Conservation (phyloP, 345 rosid species). For the Aurinia saxatilis region DNA sequence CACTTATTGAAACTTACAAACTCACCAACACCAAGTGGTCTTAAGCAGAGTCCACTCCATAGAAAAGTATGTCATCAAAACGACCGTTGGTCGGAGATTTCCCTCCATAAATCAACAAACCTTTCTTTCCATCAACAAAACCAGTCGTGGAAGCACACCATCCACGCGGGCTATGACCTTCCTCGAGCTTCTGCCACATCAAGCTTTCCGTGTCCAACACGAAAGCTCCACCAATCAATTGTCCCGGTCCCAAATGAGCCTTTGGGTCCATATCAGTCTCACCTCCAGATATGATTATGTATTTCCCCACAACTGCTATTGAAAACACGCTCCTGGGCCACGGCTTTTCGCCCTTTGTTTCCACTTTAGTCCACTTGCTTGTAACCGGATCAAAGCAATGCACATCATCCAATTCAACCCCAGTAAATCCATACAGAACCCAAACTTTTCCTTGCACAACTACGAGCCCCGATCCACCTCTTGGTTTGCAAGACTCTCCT, state of each 20-base stretch:
- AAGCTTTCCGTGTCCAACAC: conserved; percentile 6
- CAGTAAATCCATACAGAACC: conserved; percentile 11
- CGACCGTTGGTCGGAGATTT: conserved; percentile 9
- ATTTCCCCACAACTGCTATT: neutral
- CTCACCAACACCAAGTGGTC: neutral
- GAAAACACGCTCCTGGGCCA: conserved; percentile 12
- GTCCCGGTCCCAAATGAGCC: conserved; percentile 18
- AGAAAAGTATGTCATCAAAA: conserved; percentile 4
- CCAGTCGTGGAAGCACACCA: conserved; percentile 1
- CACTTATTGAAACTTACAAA: neutral
- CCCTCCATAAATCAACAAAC: conserved; percentile 11
- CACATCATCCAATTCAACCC: conserved; percentile 11
- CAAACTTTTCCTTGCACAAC: conserved; percentile 9
- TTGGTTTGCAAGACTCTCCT: conserved; percentile 5
- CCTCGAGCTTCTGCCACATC: conserved; percentile 17
- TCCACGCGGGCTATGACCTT: conserved; percentile 17
- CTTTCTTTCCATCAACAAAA: neutral
- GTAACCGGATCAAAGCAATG: neutral
- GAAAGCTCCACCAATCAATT: neutral
- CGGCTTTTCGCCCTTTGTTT: conserved; percentile 12
- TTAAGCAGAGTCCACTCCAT: conserved; percentile 9
- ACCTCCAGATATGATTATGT: conserved; percentile 12
- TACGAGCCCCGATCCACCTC: conserved; percentile 5
- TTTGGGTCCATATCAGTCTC: neutral
- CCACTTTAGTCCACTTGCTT: conserved; percentile 3